Conservation (phyloP, 129 eudicot species). For the Glebionis coronaria region DNA sequence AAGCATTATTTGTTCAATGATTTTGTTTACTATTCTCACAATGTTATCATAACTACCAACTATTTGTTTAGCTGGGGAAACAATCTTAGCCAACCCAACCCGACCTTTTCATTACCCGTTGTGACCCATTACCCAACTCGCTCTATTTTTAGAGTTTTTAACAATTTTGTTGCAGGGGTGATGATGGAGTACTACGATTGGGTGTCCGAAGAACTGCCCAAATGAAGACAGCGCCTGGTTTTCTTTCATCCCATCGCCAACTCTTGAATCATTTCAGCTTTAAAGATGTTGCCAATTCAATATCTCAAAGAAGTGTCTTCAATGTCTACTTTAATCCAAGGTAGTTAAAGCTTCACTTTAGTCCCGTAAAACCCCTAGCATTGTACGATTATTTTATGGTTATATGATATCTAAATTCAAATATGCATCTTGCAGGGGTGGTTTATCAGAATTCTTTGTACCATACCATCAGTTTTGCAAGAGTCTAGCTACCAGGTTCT, state of each 20-base stretch:
- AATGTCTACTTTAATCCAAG: constrained; percentile 76
- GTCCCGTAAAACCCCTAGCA: neutral
- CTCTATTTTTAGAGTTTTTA: too few species aligned
- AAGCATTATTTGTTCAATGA: too few species aligned
- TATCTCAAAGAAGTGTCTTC: constrained; percentile 44
- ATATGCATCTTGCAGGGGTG: constrained; percentile 43
- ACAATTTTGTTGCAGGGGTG: constrained; percentile 36
- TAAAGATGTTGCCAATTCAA: constrained; percentile 43
- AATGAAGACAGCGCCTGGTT: constrained; percentile 33
- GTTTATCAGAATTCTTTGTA: constrained; percentile 60
- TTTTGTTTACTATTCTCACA: too few species aligned
- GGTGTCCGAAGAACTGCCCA: constrained; percentile 71
- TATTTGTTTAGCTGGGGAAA: too few species aligned
- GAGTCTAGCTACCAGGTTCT: constrained; percentile 47
- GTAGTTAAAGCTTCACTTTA: constrained; percentile 23
- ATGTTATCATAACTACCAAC: too few species aligned
- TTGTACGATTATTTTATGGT: neutral
- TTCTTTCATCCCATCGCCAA: constrained; percentile 33
- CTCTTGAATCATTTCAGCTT: constrained; percentile 33
- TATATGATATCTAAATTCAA: neutral
- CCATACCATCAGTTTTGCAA: constrained; percentile 52
- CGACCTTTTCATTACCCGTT: too few species aligned
- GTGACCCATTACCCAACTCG: too few species aligned
- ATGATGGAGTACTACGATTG: constrained; percentile 78
- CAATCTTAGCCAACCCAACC: too few species aligned